Evolutionary conservation across 202 grass and related monocot species (phyloP), one percentile per base, ranked within the genome.

Genomic region (Elaeis oleifera): DNA sequence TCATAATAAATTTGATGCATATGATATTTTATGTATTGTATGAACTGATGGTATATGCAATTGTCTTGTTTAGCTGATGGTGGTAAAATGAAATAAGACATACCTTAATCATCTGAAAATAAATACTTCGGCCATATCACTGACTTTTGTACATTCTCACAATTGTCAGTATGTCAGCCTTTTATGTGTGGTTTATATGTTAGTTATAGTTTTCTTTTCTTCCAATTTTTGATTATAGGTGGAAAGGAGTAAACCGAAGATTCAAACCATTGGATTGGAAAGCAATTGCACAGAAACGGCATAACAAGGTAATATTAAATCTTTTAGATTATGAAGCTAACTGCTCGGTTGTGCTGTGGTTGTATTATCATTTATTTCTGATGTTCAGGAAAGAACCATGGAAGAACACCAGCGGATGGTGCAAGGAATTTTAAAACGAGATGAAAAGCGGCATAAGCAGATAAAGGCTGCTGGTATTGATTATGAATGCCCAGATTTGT

Each of bases 391-490:
- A 74, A 92, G 55, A 71, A 92, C 85, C 58, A 18, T 78, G 19
- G 76, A 69, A 61, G 80, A 84, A 67, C 85, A 99, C 82, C 79
- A 84, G 69, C 82, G 48, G 54, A 68, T 92, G 94, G 65, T 99
- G 49, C 56, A 84, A 71, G 75, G 72, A 61, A 92, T 99, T 49
- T 16, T 92, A 55, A 89, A 92, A 61, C 74, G 82, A 19, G 79
- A 99, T 32, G 82, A 92, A 50, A 89, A 82, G 54, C 79, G 94
- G 15, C 72, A 82, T 16, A 99, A 92, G 70, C 79, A 80, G 70
- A 99, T 99, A 70, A 84, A 82, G 56, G 82, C 70, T 67, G 85
- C 80, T 21, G 85, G 88, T 60, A 86, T 99, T 71, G 80, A 92
- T 56, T 89, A 89, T 2, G 82, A 89, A 69, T 92, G 94, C 52